Evolutionary conservation across 2,329 filamentous ascomycete species (phyloP), one percentile per base, ranked within the genome.

Genomic region (Sporothrix globosa): DNA sequence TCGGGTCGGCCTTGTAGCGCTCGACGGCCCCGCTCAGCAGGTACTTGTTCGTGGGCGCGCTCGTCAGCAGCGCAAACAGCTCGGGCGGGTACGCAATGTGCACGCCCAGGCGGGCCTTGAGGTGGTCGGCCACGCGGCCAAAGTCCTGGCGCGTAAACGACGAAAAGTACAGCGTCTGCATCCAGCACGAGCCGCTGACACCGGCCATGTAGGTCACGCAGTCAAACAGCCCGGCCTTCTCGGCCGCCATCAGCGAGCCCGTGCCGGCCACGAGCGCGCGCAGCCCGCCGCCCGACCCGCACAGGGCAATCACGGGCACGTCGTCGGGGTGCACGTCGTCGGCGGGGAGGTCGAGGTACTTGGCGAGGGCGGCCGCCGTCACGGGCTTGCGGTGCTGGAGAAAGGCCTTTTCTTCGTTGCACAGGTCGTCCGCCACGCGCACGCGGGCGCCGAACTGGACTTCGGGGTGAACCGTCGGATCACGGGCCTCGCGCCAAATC

Each of bases 121-220:
- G 82, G 77, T 99, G 96, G 11, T 94, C 87, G 52, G 97, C 87
- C 24, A 97, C 84, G 50, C 84, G 87, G 27, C 85, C 82, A 74
- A 97, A 87, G 73, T 87, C 88, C 69, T 89, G 87, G 19, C 85
- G 84, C 0, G 90, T 86, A 70, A 98, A 85, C 0, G 92, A 92
- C 0, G 92, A 95, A 77, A 96, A 90, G 77, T 92, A 97, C 4
- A 99, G 84, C 0, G 92, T 85, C 78, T 98, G 95, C 6, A 98
- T 85, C 96, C 96, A 99, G 79, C 96, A 98, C 73, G 92, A 96
- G 0, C 96, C 96, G 77, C 93, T 97, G 65, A 99, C 96, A 0
- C 96, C 96, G 5, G 95, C 93, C 0, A 93, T 97, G 77, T 99
- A 99, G 1, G 94, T 98, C 13, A 92, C 87, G 78, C 96, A 98